Conservation (phyloP, 768 basidiomycete genomes). For the Boletus fagicola region DNA sequence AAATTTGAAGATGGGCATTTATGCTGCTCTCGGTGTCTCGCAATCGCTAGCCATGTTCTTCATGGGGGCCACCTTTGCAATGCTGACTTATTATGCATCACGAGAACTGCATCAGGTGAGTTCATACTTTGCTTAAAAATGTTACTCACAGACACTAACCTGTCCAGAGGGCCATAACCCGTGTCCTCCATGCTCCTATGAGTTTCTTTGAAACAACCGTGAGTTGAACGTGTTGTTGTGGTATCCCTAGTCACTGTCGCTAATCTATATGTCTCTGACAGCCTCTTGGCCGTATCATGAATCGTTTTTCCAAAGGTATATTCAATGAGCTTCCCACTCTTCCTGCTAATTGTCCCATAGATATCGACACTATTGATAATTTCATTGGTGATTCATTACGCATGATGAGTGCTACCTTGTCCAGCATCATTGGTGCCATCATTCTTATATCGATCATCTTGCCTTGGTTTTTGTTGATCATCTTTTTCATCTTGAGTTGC, state of each 20-base stretch:
- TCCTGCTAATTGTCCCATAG: slow-evolving; percentile 23
- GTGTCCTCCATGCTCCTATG: slow-evolving; percentile 84
- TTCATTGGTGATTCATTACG: slow-evolving; percentile 71
- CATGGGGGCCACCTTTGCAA: slow-evolving; percentile 61
- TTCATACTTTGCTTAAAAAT: neutral
- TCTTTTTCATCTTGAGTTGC: slow-evolving; percentile 52
- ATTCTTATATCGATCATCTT: slow-evolving; percentile 75
- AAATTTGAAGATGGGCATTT: slow-evolving; percentile 67
- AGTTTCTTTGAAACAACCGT: slow-evolving; percentile 88
- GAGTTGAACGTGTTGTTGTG: slow-evolving; percentile 15
- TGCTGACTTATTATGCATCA: slow-evolving; percentile 78
- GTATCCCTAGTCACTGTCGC: neutral
- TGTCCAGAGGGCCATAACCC: slow-evolving; percentile 55
- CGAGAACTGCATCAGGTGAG: slow-evolving; percentile 58
- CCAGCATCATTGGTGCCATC: slow-evolving; percentile 69
- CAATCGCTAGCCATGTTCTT: slow-evolving; percentile 70
- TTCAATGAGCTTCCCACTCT: neutral
- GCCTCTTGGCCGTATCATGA: slow-evolving; percentile 86
- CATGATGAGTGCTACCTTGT: slow-evolving; percentile 63
- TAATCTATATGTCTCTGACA: slow-evolving; percentile 26
- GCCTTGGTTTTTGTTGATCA: slow-evolving; percentile 83
- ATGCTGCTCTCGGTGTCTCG: slow-evolving; percentile 67
- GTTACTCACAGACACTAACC: neutral
- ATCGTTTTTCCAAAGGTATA: slow-evolving; percentile 79
- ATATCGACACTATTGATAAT: slow-evolving; percentile 82